Evolutionary conservation across 208 protist genomes (phyloP).

Genomic region (Acanthamoeba royreba): DNA sequence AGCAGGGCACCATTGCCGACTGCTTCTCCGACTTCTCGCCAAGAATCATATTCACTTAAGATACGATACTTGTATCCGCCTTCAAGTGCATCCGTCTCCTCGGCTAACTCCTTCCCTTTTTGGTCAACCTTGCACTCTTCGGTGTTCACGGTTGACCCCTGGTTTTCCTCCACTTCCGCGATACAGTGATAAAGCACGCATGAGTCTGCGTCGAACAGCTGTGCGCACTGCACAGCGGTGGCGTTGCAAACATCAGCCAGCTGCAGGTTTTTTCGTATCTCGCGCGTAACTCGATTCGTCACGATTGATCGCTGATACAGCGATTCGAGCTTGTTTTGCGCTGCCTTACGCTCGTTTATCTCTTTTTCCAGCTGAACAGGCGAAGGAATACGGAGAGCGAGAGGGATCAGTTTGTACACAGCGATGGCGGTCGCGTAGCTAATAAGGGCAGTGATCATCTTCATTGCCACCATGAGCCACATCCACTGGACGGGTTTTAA

Average conservation of each 20-base stretch:
- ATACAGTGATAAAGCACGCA: neutral
- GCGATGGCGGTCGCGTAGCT: constrained; percentile 26
- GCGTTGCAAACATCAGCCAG: neutral
- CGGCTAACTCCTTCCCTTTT: neutral
- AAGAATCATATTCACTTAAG: neutral
- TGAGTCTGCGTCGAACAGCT: neutral
- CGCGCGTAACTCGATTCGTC: neutral
- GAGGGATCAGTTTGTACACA: neutral
- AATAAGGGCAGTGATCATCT: neutral
- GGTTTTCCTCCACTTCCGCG: neutral
- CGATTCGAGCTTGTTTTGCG: neutral
- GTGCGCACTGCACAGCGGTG: neutral
- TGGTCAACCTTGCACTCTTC: neutral
- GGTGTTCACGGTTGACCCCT: neutral
- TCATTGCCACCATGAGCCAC: neutral
- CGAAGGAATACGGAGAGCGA: constrained; percentile 17
- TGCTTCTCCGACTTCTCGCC: neutral
- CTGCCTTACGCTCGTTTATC: constrained; percentile 17
- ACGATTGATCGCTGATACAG: neutral
- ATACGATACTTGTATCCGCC: neutral
- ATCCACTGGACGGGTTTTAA: neutral
- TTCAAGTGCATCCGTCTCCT: neutral
- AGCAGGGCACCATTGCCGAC: too few relatives aligned
- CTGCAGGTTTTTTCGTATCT: neutral
- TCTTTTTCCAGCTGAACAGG: neutral